phyloP scores from a whole-genome alignment of 331 rosid genomes.

The Quercus lobata region DNA sequence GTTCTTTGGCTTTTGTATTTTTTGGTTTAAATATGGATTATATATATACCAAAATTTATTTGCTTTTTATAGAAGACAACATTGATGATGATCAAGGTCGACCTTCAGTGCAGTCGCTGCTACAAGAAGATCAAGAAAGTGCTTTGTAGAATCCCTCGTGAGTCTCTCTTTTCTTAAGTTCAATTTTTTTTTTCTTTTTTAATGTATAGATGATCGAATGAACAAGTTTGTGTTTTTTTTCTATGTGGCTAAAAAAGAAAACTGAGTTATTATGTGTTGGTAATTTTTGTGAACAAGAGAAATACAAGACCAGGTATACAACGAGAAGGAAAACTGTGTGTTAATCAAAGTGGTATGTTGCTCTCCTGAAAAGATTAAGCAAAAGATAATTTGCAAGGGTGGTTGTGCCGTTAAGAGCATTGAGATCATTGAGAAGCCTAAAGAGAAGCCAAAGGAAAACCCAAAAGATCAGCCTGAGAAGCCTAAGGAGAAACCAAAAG shows the following conservation, averaged over 20 bases:
- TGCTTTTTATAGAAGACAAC: constrained; percentile 32
- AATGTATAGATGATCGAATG: neutral
- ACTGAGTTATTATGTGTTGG: constrained; percentile 19
- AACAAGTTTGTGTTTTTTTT: no score
- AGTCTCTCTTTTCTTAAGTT: constrained; percentile 20
- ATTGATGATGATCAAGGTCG: constrained; percentile 61
- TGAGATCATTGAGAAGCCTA: constrained; percentile 35
- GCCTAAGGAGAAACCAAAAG: neutral
- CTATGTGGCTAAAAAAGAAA: constrained; percentile 1
- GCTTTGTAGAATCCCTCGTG: constrained; percentile 65
- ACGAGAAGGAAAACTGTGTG: constrained; percentile 57
- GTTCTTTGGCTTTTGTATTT: neutral
- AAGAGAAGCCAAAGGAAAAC: neutral
- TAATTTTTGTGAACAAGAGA: constrained; percentile 54
- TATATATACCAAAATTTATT: no score
- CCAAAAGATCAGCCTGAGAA: constrained; percentile 1
- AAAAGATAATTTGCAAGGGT: constrained; percentile 61
- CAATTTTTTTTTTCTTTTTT: neutral
- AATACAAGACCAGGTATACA: constrained; percentile 62
- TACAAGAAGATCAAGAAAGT: constrained; percentile 72
- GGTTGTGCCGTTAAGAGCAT: constrained; percentile 49
- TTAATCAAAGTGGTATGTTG: constrained; percentile 67
- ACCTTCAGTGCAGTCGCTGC: constrained; percentile 66
- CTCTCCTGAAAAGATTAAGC: constrained; percentile 62
- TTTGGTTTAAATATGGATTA: no score